These are phyloP conservation scores for Daldinia bambusicola DNA, from an alignment of 495 filamentous ascomycete genomes.

Conservation along the genomic window DNA sequence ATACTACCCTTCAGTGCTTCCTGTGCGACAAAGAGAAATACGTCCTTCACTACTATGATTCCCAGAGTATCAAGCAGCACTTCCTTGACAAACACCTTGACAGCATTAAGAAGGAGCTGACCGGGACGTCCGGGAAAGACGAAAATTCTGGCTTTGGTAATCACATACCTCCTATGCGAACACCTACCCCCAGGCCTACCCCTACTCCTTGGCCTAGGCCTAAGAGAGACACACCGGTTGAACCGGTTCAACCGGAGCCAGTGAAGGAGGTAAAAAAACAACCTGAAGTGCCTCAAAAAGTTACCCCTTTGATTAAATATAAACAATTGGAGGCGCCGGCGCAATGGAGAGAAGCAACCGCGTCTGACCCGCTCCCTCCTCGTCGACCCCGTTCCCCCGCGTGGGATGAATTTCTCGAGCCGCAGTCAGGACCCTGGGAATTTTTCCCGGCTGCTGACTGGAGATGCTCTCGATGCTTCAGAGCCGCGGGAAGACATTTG, in stretches of 20 bases:
- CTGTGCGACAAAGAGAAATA: conserved; percentile 35
- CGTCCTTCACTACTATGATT: conserved; percentile 38
- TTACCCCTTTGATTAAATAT: too few species aligned
- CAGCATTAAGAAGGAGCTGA: conserved; percentile 10
- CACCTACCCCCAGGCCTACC: too few species aligned
- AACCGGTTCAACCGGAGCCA: background rate
- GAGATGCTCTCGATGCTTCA: conserved; percentile 37
- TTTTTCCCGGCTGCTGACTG: conserved; percentile 15
- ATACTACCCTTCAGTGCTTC: conserved; percentile 41
- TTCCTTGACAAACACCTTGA: conserved; percentile 45
- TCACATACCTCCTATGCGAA: too few species aligned
- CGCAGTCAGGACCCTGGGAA: background rate
- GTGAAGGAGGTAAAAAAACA: too few species aligned
- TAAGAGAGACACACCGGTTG: background rate
- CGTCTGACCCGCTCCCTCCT: background rate
- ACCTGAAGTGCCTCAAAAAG: too few species aligned
- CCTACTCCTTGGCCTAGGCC: too few species aligned
- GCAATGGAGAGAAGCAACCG: conserved; percentile 14
- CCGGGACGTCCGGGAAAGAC: background rate
- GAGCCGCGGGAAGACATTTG: conserved; percentile 12
- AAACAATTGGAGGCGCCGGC: too few species aligned
- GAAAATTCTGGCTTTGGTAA: too few species aligned
- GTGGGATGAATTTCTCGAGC: conserved; percentile 7
- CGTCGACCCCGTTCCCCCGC: conserved; percentile 12
- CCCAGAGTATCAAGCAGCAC: conserved; percentile 44